Conservation (phyloP, 768 basidiomycete genomes). For the Agaricus blazei region DNA sequence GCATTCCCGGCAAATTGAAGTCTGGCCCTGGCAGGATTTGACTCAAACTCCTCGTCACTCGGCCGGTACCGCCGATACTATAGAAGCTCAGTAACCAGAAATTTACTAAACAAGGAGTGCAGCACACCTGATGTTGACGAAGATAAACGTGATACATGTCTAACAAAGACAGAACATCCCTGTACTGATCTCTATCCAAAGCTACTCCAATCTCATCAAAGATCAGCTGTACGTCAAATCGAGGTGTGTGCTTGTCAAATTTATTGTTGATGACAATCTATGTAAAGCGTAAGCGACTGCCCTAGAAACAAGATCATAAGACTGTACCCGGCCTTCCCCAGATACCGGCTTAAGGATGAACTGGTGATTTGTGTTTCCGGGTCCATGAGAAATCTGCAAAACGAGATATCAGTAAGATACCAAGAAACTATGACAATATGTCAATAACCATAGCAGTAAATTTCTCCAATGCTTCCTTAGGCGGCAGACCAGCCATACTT, state of each 20-base stretch:
- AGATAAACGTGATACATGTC: slow-evolving; percentile 97
- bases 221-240: slow-evolving; percentile 79
- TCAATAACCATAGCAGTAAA: slow-evolving; percentile 69
- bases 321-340: slow-evolving; percentile 78
- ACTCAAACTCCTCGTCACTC: slow-evolving; percentile 47
- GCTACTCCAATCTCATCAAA: slow-evolving; percentile 93
- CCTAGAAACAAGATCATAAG: slow-evolving; percentile 6
- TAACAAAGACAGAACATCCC: slow-evolving; percentile 85
- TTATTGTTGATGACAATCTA: slow-evolving; percentile 82
- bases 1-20: slow-evolving; percentile 76
- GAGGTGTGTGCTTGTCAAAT: slow-evolving; percentile 67
- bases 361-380: slow-evolving; percentile 67
- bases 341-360: slow-evolving; percentile 95
- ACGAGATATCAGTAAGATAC: neutral
- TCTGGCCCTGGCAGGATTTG: slow-evolving; percentile 61
- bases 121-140: slow-evolving; percentile 68
- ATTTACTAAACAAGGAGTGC: neutral
- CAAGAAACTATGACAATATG: neutral
- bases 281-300: slow-evolving; percentile 2
- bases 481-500: slow-evolving; percentile 67
- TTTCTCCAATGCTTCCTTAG: slow-evolving; percentile 60
- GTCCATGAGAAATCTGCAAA: slow-evolving; percentile 37
- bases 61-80: slow-evolving; percentile 86
- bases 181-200: slow-evolving; percentile 91
- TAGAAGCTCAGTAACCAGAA: slow-evolving; percentile 6